Percentiles rank a stretch among this genome's conserved stretches.
Conservation (phyloP, 2,329 filamentous ascomycete species). For the Hypocreales sp. region DNA sequence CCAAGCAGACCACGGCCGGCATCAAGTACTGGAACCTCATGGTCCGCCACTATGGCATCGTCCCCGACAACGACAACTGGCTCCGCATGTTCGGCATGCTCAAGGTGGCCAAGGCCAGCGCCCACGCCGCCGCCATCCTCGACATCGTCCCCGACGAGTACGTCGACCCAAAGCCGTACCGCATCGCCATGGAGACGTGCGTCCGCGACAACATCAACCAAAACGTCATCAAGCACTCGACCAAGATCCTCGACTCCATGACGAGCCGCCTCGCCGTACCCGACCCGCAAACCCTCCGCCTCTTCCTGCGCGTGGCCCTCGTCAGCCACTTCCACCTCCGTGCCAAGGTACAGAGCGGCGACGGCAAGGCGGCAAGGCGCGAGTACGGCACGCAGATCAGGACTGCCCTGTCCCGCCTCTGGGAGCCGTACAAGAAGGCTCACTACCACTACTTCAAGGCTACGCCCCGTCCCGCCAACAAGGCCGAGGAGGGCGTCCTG, state of each 20-base stretch:
- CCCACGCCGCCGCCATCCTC: conserved; percentile 43
- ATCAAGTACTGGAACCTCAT: conserved; percentile 65
- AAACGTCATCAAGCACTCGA: conserved; percentile 51
- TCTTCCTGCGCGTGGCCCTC: conserved; percentile 42
- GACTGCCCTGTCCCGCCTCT: conserved; percentile 32
- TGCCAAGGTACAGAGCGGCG: conserved; percentile 12
- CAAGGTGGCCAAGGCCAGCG: conserved; percentile 49
- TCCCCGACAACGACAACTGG: conserved; percentile 59
- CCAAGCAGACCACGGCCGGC: conserved; percentile 46
- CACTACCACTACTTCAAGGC: conserved; percentile 20
- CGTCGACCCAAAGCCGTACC: conserved; percentile 40
- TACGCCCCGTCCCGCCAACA: conserved; percentile 7
- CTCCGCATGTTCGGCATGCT: conserved; percentile 53
- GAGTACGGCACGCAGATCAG: conserved; percentile 34
- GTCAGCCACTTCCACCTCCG: conserved; percentile 26
- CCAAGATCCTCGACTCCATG: conserved; percentile 51
- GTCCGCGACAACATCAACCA: conserved; percentile 61
- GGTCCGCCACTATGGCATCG: conserved; percentile 42
- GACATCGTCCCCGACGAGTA: conserved; percentile 30
- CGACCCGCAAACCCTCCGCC: conserved; percentile 33
- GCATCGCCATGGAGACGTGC: conserved; percentile 60
- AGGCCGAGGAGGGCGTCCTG: conserved; percentile 9
- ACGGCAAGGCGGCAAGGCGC: conserved; percentile 19
- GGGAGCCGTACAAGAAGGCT: conserved; percentile 28
- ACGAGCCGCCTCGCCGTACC: conserved; percentile 19